These are phyloP conservation scores for Globisporangium spiculum DNA, from an alignment of 352 stramenopile genomes.

Conservation along the genomic window DNA sequence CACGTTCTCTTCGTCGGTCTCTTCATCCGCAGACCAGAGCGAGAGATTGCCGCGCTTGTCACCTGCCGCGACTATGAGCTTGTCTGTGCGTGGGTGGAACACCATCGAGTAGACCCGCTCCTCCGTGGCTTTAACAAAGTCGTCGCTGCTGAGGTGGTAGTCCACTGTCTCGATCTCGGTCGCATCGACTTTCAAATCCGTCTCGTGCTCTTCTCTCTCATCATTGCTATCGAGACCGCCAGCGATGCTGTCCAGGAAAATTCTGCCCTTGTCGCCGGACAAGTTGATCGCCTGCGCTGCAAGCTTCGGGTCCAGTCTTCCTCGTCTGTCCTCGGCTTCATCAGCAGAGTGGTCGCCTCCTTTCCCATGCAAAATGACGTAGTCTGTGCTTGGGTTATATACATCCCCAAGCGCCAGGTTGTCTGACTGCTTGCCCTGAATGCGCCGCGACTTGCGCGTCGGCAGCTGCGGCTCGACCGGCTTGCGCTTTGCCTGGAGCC, in stretches of 20 bases:
- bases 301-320: constrained; percentile 26
- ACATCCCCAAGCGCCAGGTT: constrained; percentile 25
- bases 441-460: constrained; percentile 56
- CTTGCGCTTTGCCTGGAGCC: constrained; percentile 25
- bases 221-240: constrained; percentile 23
- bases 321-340: not conserved
- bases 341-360: not conserved
- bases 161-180: constrained; percentile 35
- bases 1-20: constrained; percentile 19
- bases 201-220: constrained; percentile 18
- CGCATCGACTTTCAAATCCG: constrained; percentile 39
- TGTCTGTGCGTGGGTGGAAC: constrained; percentile 65
- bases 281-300: constrained; percentile 34
- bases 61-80: constrained; percentile 59
- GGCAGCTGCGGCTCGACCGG: constrained; percentile 21
- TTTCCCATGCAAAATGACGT: not conserved
- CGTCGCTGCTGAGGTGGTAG: constrained; percentile 45
- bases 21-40: constrained; percentile 52
- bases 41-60: constrained; percentile 78
- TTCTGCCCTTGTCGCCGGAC: constrained; percentile 27
- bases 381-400: not conserved
- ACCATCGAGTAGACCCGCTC: constrained; percentile 77
- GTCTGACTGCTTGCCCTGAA: constrained; percentile 61
- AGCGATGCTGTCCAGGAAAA: constrained; percentile 41
- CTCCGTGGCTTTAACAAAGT: constrained; percentile 72